Conservation (phyloP, 495 filamentous ascomycete genomes). For the Hypoxylon rickii region DNA sequence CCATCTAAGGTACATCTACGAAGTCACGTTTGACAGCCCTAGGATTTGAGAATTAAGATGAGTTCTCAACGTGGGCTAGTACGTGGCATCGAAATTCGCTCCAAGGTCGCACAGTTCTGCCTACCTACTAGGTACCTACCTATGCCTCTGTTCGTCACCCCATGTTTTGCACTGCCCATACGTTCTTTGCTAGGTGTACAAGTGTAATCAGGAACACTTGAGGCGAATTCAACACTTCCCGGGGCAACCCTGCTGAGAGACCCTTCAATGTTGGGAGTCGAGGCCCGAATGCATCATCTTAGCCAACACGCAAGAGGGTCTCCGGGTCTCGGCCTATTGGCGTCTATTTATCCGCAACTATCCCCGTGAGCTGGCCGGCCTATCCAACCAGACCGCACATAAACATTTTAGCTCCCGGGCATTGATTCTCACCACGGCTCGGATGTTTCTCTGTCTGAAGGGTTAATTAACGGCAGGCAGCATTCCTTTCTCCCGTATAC, state of each 20-base stretch:
- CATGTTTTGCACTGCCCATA: conserved; percentile 11
- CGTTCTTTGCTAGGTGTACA: neutral
- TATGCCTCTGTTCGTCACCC: conserved; percentile 12
- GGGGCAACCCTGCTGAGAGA: conserved; percentile 1
- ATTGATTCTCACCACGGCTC: conserved; percentile 14
- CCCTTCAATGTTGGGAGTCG: neutral
- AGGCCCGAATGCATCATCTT: conserved; percentile 3
- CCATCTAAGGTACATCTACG: too few relatives aligned
- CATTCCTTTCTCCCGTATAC: conserved; percentile 21
- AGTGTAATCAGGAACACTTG: conserved; percentile 14
- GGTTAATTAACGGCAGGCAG: conserved; percentile 20
- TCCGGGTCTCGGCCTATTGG: conserved; percentile 22
- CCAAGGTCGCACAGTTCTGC: conserved; percentile 10
- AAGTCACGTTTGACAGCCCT: too few relatives aligned
- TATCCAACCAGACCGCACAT: conserved; percentile 4
- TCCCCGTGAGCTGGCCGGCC: conserved; percentile 7
- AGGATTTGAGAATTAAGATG: too few relatives aligned
- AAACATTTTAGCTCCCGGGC: conserved; percentile 5
- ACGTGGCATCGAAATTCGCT: conserved; percentile 16
- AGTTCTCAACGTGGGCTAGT: conserved; percentile 1
- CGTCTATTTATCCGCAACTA: conserved; percentile 18
- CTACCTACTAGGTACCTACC: neutral
- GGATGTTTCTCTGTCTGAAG: conserved; percentile 26
- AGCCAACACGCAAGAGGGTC: conserved; percentile 3
- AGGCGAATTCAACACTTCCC: conserved; percentile 13